phyloP scores from a whole-genome alignment of 352 stramenopile species.

The Phytophthora tubulina region DNA sequence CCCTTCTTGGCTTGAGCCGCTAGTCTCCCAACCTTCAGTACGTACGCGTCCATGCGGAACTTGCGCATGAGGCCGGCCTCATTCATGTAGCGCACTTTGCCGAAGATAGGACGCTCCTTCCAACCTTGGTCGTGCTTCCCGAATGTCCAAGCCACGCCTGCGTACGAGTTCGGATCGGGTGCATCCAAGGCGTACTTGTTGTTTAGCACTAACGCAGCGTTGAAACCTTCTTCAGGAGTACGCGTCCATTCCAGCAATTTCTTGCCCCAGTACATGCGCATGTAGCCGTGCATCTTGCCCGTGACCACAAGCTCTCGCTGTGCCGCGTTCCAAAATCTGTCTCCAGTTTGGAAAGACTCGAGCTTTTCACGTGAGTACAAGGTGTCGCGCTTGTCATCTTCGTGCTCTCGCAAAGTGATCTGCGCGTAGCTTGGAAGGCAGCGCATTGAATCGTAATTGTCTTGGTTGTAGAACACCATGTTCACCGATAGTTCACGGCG shows the following conservation, averaged over 20 bases:
- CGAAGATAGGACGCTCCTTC: slow-evolving; percentile 97
- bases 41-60: slow-evolving; percentile 95
- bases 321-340: slow-evolving; percentile 99
- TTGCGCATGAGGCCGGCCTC: slow-evolving; percentile 98
- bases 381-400: slow-evolving; percentile 83
- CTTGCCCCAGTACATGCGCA: slow-evolving; percentile 99
- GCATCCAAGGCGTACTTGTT: slow-evolving; percentile 99
- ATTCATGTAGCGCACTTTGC: slow-evolving; percentile 99
- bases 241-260: slow-evolving; percentile 99
- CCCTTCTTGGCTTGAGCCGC: slow-evolving; percentile 29
- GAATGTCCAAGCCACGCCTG: slow-evolving; percentile 86
- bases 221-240: slow-evolving; percentile 91
- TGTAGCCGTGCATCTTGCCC: slow-evolving; percentile 94
- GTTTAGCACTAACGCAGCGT: slow-evolving; percentile 96
- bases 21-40: slow-evolving; percentile 62
- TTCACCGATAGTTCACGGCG: slow-evolving; percentile 98
- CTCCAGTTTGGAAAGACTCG: slow-evolving; percentile 93
- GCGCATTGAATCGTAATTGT: slow-evolving; percentile 97
- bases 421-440: slow-evolving; percentile 92
- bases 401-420: slow-evolving; percentile 93
- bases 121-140: slow-evolving; percentile 98
- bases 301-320: slow-evolving; percentile 96
- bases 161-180: slow-evolving; percentile 95
- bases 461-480: slow-evolving; percentile 95
- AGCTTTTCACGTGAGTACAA: slow-evolving; percentile 94